Base-by-base conservation (phyloP, 352 stramenopile species). In the Phytophthora cajani region DNA sequence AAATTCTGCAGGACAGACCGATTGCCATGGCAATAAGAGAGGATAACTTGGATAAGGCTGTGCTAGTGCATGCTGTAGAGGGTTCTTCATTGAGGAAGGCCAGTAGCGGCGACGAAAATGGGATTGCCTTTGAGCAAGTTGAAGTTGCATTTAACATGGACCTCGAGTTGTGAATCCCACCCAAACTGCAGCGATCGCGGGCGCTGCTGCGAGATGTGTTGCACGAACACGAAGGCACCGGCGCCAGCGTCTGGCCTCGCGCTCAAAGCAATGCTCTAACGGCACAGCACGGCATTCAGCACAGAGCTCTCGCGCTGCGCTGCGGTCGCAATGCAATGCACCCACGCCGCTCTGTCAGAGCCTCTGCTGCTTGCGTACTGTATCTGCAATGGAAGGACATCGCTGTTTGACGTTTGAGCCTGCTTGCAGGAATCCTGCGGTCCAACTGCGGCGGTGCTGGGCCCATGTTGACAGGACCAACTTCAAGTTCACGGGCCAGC, bases 401-500 rank as follows among this genome's bases (percentile, higher is more conserved):
- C 44, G 17, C 44, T 50, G 7, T 19, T 50, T 50, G 44, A 25
- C 44, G 19, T n/a, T 46, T 7, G 27, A 30, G 27, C 27, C 27
- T 30, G 30, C 38, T 46, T 14, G 38, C 17, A 12, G 8, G 42
- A 17, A 21, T 23, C 42, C 44, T 23, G 44, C 14, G 44, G 44
- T 50, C 44, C 44, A 50, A 50, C 23, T 50, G 44, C 44, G 44
- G 17, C 17, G 42, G 42, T 50, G n/a, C 17, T 21, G 17, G 17
- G 44, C 3, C 21, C 40, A 62, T 17, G 38, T 69, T 53, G 47
- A 27, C 47, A 53, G 21, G 47, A 46, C 23, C 61, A 74, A 67
- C 68, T 75, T 75, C 56, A 75, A 75, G 68, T 71, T 60, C 63
- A 75, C 68, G 5, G 38, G 38, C 27, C 2, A 23, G 49, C 61